A percentile compares a stretch with the other conserved stretches of the same genome.
Evolutionary conservation across 129 eudicot species (phyloP).

Genomic region (Logfia minima): DNA sequence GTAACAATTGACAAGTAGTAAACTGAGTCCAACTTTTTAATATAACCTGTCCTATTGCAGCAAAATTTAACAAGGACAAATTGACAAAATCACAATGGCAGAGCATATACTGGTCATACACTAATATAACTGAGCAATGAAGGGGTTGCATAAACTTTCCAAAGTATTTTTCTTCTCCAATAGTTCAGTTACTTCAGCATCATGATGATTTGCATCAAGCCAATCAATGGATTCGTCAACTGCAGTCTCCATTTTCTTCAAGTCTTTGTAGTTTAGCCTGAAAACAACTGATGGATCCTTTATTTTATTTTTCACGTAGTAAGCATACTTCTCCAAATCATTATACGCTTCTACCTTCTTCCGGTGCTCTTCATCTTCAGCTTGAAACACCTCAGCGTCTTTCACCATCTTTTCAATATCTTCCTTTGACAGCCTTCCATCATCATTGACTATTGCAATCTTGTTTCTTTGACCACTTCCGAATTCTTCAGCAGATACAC

Average conservation of each 20-base stretch:
- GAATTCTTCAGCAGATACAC: constrained; percentile 19
- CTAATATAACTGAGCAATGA: not conserved
- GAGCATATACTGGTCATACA: too few species aligned
- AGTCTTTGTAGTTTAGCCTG: constrained; percentile 5
- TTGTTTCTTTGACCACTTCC: constrained; percentile 21
- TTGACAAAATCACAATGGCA: too few species aligned
- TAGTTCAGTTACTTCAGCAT: not conserved
- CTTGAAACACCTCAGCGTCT: constrained; percentile 16
- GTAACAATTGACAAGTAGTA: too few species aligned
- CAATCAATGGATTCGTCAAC: constrained; percentile 5
- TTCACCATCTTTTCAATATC: constrained; percentile 29
- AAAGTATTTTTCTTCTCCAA: constrained; percentile 14
- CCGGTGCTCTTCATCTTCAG: constrained; percentile 22
- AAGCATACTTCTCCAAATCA: constrained; percentile 22
- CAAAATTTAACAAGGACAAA: too few species aligned
- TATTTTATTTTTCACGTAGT: constrained; percentile 13
- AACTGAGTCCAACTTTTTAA: too few species aligned
- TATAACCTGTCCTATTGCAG: too few species aligned
- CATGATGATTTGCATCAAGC: constrained; percentile 16
- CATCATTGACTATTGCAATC: constrained; percentile 19
- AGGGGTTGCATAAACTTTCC: constrained; percentile 21
- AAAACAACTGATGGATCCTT: not conserved
- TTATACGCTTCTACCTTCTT: constrained; percentile 26
- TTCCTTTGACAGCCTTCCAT: constrained; percentile 15
- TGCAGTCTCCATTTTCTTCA: constrained; percentile 16